Base-by-base conservation (phyloP, 2,329 filamentous ascomycete species). In the Xenoacremonium recifei region DNA sequence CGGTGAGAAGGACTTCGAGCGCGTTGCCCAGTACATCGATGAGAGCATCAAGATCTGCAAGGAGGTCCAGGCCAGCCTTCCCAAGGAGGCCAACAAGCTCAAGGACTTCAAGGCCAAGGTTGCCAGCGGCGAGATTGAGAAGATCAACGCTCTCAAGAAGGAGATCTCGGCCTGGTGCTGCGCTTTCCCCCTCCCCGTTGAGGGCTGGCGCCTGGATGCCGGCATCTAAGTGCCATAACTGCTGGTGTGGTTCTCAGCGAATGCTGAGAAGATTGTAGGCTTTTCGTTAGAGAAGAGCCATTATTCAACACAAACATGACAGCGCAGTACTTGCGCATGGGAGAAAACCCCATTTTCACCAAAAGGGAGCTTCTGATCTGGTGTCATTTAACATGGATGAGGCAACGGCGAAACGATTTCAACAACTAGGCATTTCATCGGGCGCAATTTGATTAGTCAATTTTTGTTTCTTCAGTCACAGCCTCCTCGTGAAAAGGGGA, bases 101-200 rank as follows among this genome's bases (percentile, higher is more conserved):
- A 97, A 97, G 84, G 93, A 99, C 78, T 97, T 99, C 86, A 95
- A 92, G 80, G 84, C 82, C 66, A 92, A 89, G 80, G 89, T 96
- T 49, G 81, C 87, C 44, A 73, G 77, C 55, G 91, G 89, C 51
- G 80, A 85, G 62, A 77, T 95, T 36, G 70, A 80, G 48, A 87
- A 91, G 76, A 92, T 99, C 72, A 84, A 87, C 66, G 80, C 78
- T 56, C 79, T 96, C 66, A 87, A 84, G 76, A 86, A 89, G 75
- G 92, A 97, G 79, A 90, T 99, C 66, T 77, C 89, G 35, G 72
- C 73, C 36, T 99, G 92, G 92, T 89, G 88, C 64, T 79, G 78
- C 65, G 82, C 80, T 55, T 99, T 96, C 87, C 93, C 93, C 62
- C 86, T 99, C 49, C 93, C 93, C 47, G 84, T 95, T 51, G 81